Evolutionary conservation across 2,329 filamentous ascomycete genomes (phyloP), one percentile per base, ranked within the genome.

Genomic region (Byssoonygena ceratinophila): DNA sequence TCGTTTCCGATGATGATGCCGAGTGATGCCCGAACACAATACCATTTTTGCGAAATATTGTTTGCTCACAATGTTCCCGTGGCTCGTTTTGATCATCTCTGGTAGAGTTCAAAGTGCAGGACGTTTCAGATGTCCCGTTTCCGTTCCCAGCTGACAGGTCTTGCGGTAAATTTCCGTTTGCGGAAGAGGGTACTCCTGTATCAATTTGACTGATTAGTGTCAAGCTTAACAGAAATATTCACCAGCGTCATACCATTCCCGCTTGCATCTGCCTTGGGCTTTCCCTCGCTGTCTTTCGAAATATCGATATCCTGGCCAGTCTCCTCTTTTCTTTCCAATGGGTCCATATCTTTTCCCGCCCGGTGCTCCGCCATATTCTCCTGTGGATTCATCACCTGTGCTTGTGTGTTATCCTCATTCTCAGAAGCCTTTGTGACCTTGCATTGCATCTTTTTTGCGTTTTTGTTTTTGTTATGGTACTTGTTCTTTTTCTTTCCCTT

Each of bases 11-110:
- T 6, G 32, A 39, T n/a, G 46, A 32, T 2, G 31, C 43, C 9
- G 48, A 44, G 27, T 29, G 25, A 16, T 51, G 48, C 18, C 48
- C 48, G 36, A 51, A 51, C 8, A 34, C 29, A 32, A 51, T 43
- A 1, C 48, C 48, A 12, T 32, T 20, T 25, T 25, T 43, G 14
- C 37, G 7, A 14, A 51, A 51, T 16, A 36, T 51, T 1, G 48
- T 51, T 14, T 23, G 4, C 22, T 51, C 48, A 25, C 48, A 51
- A 18, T 22, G 12, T n/a, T 51, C 46, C 7, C 45, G 27, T n/a
- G 1, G 14, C n/a, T 25, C 9, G 9, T 16, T 14, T 18, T 46
- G 53, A n/a, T 25, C 29, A n/a, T n/a, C 12, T 29, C 27, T 20
- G 8, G 45, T 14, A 8, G 7, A 14, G 4, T 23, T 16, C n/a